Evolutionary conservation across 2,329 filamentous ascomycete genomes (phyloP), one percentile per base, ranked within the genome.

Genomic region (Achaetomium macrosporum): DNA sequence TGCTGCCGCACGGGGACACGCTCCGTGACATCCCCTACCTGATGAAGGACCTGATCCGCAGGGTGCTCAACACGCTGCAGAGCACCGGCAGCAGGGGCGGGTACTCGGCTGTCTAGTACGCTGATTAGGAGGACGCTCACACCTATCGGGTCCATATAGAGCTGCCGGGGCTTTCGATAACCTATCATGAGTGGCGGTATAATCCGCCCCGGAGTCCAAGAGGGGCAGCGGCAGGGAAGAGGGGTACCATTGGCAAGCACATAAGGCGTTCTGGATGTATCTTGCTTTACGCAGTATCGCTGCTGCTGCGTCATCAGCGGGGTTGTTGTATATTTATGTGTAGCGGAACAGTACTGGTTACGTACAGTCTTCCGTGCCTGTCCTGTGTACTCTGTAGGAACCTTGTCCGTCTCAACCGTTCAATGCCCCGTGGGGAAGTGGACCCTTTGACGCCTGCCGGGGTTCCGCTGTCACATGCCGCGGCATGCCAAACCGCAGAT

Each of bases 21-120:
- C 87, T 97, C 62, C 85, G 92, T 59, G 93, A 99, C 65, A 73
- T 96, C 17, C 93, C 93, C 3, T 97, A 96, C 67, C 78, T 97
- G 50, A 71, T 96, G 58, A 91, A 92, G 71, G 93, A 99, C 69
- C 95, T 88, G 82, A 77, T 82, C 15, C 81, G 90, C 54, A 81
- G 85, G 60, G 84, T 95, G 17, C 74, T 93, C 44, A 90, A 87
- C 66, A 91, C 90, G 0, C 77, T 97, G 10, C 89, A 95, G 69
- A 90, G 90, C 1, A 81, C 85, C 41, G 88, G 90, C 8, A 87
- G 84, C 54, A 83, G 93, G 64, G 92, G 92, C 42, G 93, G 93
- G 2, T 99, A 99, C 72, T 95, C 89, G 65, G 93, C 93, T 42
- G 92, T 99, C 60, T 96, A 74, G 76, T 5, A 35, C 10, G 10